phyloP scores from a whole-genome alignment of 73 alveolate genomes.

The Paramecium primaurelia region DNA sequence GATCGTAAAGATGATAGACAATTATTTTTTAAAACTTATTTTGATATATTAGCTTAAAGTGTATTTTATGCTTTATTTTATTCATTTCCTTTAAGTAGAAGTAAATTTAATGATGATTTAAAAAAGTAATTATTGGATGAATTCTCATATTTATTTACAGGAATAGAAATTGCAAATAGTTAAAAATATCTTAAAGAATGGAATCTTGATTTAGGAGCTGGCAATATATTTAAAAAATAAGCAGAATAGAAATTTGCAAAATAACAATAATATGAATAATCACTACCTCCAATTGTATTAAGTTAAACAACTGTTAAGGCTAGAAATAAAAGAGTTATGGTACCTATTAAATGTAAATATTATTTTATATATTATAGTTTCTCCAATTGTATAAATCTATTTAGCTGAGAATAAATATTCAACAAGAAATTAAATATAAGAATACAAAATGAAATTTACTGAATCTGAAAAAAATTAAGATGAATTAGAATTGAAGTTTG shows the following conservation, averaged over 20 bases:
- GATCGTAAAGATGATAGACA: conserved; percentile 59
- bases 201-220: conserved; percentile 70
- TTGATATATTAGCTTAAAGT: conserved; percentile 69
- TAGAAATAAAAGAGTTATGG: conserved; percentile 56
- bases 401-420: conserved; percentile 55
- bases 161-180: conserved; percentile 59
- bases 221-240: conserved; percentile 54
- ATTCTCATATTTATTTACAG: conserved; percentile 60
- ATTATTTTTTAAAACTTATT: conserved; percentile 63
- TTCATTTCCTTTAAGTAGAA: conserved; percentile 66
- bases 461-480: conserved; percentile 58
- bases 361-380: background rate
- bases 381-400: conserved; percentile 63
- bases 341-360: conserved; percentile 53
- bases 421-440: conserved; percentile 56
- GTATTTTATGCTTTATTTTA: conserved; percentile 66
- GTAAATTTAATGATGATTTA: conserved; percentile 62
- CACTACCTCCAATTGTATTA: conserved; percentile 38
- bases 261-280: background rate
- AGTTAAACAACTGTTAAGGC: conserved; percentile 15
- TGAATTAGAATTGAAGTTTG: conserved; percentile 57
- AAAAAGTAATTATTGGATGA: conserved; percentile 52
- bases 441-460: conserved; percentile 66
- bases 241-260: conserved; percentile 18
- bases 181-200: conserved; percentile 64